A percentile compares a stretch with the other conserved stretches of the same genome.
Conservation (phyloP, 1,139 yeast species). For the Schwanniomyces etchellsii region DNA sequence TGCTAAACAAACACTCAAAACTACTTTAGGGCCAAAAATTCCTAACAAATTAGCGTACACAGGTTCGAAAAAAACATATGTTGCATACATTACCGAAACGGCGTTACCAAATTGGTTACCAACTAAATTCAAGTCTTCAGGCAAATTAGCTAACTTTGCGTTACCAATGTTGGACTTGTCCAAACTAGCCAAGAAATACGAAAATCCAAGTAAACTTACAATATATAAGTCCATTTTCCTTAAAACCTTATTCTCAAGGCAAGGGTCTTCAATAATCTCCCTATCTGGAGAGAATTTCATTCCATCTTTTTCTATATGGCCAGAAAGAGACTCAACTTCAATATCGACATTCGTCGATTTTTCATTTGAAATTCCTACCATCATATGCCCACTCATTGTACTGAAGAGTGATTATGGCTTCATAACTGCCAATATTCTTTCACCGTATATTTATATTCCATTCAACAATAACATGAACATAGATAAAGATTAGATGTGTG, state of each 20-base stretch:
- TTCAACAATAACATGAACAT: too few species aligned
- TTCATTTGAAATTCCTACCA: too few species aligned
- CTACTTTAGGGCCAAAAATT: slow-evolving; percentile 11
- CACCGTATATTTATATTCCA: too few species aligned
- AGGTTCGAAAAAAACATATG: slow-evolving; percentile 15
- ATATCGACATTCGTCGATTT: too few species aligned
- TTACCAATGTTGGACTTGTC: slow-evolving; percentile 22
- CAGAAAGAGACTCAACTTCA: too few species aligned
- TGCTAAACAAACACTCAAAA: slow-evolving; percentile 11
- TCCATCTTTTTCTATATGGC: background rate
- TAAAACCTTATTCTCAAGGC: slow-evolving; percentile 3
- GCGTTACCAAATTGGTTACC: slow-evolving; percentile 14
- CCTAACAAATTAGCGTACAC: slow-evolving; percentile 13
- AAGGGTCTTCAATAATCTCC: slow-evolving; percentile 2
- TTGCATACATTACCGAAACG: slow-evolving; percentile 15
- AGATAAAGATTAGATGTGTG: too few species aligned
- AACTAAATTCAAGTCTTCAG: slow-evolving; percentile 12
- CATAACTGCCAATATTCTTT: too few species aligned
- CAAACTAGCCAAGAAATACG: slow-evolving; percentile 18
- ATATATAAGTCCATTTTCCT: slow-evolving; percentile 2
- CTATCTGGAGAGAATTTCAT: background rate
- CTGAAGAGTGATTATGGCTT: too few species aligned
- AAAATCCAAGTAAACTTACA: slow-evolving; percentile 2
- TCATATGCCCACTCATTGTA: too few species aligned
- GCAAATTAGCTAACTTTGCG: slow-evolving; percentile 18